These are phyloP conservation scores for Candida odintsovae DNA, from an alignment of 805 yeast species.

Conservation along the genomic window DNA sequence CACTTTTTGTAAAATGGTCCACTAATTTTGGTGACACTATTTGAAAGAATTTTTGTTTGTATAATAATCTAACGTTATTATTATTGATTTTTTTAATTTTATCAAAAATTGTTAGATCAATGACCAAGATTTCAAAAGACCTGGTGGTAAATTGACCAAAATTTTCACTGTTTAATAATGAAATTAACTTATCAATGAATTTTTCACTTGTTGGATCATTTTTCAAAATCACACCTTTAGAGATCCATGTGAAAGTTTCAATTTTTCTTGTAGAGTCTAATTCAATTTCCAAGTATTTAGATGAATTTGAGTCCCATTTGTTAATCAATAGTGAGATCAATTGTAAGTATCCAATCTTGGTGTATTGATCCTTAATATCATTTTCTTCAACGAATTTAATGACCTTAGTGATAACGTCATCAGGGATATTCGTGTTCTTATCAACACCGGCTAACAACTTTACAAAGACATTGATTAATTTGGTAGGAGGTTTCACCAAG, in stretches of 20 bases:
- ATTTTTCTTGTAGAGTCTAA: constrained; percentile 26
- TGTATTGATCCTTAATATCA: constrained; percentile 9
- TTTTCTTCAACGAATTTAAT: constrained; percentile 8
- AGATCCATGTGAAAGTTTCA: constrained; percentile 63
- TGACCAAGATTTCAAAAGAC: constrained; percentile 57
- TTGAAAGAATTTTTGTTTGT: constrained; percentile 77
- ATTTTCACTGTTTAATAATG: constrained; percentile 26
- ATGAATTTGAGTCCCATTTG: constrained; percentile 35
- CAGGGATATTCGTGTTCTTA: constrained; percentile 28
- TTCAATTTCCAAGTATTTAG: not conserved
- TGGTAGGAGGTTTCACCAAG: constrained; percentile 26
- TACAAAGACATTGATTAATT: constrained; percentile 33
- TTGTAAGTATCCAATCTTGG: constrained; percentile 51
- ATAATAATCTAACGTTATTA: constrained; percentile 58
- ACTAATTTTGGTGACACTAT: constrained; percentile 52
- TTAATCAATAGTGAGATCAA: constrained; percentile 50
- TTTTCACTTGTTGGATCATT: constrained; percentile 37
- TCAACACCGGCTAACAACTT: constrained; percentile 51
- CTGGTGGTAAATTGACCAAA: constrained; percentile 40
- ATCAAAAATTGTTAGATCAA: constrained; percentile 59
- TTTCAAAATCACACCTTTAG: constrained; percentile 63
- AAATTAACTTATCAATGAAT: constrained; percentile 30
- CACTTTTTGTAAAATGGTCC: constrained; percentile 31
- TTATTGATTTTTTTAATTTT: constrained; percentile 41
- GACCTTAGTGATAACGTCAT: constrained; percentile 12